Evolutionary conservation across 2,329 filamentous ascomycete genomes (phyloP), one percentile per base, ranked within the genome.

Genomic region (Tympanopsis confertula): DNA sequence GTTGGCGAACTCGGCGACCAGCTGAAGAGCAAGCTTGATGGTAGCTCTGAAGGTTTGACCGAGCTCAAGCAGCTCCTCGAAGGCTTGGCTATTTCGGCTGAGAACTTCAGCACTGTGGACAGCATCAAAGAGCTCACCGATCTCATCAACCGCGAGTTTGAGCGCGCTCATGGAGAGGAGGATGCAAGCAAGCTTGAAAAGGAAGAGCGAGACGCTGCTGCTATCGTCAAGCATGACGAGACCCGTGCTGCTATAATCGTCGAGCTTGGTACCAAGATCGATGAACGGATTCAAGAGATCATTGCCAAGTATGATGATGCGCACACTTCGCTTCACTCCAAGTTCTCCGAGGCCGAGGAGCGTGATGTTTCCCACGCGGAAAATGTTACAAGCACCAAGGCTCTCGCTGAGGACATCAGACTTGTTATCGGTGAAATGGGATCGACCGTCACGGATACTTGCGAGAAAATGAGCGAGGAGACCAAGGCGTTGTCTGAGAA

Each of bases 241-340:
- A 7, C 7, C 15, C 30, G 30, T 7, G 30, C 30, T 7, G 30
- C 30, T 18, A 18, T 33, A 10, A 33, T 33, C 15, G 30, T 17
- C 7, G 30, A 33, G 30, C 30, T 33, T 7, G 30, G 30, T 17
- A 18, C 30, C 12, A 33, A 33, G 15, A 33, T 33, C 15, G 30
- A 81, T 38, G 66, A 69, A 39, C 71, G 71, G 40, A 74, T 80
- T 48, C 66, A 66, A 41, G 69, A 70, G 41, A 57, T 81, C 28
- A 70, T 78, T 57, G 60, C 65, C 42, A 80, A 78, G 52, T 79
- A 79, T 45, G 74, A 79, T 38, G 74, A 79, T 44, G 69, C 72
- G 38, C 74, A 78, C 45, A 55, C 61, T 19, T 60, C 69, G 5
- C 64, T 71, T 2, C 69, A 76, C 35, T 65, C 68, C 35, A 74